Evolutionary conservation across 116 monocot species (phyloP), one percentile per base, ranked within the genome.

Genomic region (Posidonia oceanica): DNA sequence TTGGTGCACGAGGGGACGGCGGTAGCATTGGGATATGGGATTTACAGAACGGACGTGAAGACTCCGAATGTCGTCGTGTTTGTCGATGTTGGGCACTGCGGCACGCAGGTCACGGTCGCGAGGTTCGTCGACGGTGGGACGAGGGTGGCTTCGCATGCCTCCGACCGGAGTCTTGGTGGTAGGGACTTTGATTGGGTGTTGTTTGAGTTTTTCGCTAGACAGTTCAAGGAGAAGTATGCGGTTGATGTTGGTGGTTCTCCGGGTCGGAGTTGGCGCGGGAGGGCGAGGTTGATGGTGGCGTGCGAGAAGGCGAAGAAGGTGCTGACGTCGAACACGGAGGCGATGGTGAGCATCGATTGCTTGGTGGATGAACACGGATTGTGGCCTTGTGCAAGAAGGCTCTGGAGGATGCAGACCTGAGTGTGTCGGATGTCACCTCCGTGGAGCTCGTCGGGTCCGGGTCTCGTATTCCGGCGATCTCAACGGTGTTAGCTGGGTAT

Each of bases 381-480:
- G n/a, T n/a, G n/a, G n/a, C n/a, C n/a, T n/a, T n/a, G n/a, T n/a
- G 80, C 75, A 22, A 83, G 65, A n/a, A n/a, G 37, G 86, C 86
- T 12, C 69, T 86, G 38, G 12, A 12, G 2, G 83, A 77, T 14
- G 75, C 76, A 36, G 67, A 56, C 39, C 15, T 88, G 61, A 69
- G 42, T 15, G 41, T 73, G 23, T 74, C 71, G 3, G 71, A 77
- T 39, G 75, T 84, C 55, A 71, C 79, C 57, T 77, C 75, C 20
- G 82, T 88, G n/a, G 87, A 88, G 69, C 82, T 88, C 39, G 82
- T 84, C 52, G 87, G 84, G 4, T 88, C 84, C 3, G 84, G 82
- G 12, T 88, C 84, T 59, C 75, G 84, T 38, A 84, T 88, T 38
- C 87, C 87, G 5, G 84, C 81, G 7, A 73, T 84, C 67, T 82